These are phyloP conservation scores for Termitomyces heimii DNA, from an alignment of 768 basidiomycete species.

Conservation along the genomic window DNA sequence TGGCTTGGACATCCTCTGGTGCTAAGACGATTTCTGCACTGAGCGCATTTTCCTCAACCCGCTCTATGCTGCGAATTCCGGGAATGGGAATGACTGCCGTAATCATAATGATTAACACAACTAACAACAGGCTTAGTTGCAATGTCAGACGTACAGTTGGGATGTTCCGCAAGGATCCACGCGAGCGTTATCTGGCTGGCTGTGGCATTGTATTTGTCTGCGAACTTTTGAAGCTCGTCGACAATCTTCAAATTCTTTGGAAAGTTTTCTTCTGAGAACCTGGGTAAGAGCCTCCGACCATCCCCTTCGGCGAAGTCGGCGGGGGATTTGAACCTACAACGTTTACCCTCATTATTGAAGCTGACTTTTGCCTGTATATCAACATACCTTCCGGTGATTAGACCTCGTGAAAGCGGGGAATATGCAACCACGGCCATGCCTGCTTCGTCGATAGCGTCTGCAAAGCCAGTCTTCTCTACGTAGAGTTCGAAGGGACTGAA, in stretches of 20 bases:
- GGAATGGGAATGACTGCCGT: not conserved
- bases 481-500: slow-evolving; percentile 38
- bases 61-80: slow-evolving; percentile 1
- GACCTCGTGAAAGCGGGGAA: slow-evolving; percentile 42
- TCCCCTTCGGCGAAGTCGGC: slow-evolving; percentile 36
- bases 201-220: slow-evolving; percentile 28
- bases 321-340: slow-evolving; percentile 22
- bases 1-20: slow-evolving; percentile 16
- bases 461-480: slow-evolving; percentile 35
- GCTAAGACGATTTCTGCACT: slow-evolving; percentile 13
- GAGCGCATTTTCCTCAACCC: slow-evolving; percentile 19
- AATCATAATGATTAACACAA: not conserved
- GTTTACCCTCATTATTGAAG: not conserved
- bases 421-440: slow-evolving; percentile 42
- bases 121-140: not conserved
- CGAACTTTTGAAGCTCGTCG: slow-evolving; percentile 27
- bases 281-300: slow-evolving; percentile 27
- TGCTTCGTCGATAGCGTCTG: slow-evolving; percentile 34
- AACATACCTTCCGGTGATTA: slow-evolving; percentile 41
- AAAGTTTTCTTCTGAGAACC: slow-evolving; percentile 36
- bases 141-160: slow-evolving; percentile 10
- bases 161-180: slow-evolving; percentile 33
- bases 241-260: slow-evolving; percentile 34
- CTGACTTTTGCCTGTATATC: not conserved
- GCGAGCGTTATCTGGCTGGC: slow-evolving; percentile 39